Percentiles rank a stretch among this genome's conserved stretches.
Evolutionary conservation across 2,329 filamentous ascomycete genomes (phyloP).

Genomic region (Plenodomus tracheiphilus): DNA sequence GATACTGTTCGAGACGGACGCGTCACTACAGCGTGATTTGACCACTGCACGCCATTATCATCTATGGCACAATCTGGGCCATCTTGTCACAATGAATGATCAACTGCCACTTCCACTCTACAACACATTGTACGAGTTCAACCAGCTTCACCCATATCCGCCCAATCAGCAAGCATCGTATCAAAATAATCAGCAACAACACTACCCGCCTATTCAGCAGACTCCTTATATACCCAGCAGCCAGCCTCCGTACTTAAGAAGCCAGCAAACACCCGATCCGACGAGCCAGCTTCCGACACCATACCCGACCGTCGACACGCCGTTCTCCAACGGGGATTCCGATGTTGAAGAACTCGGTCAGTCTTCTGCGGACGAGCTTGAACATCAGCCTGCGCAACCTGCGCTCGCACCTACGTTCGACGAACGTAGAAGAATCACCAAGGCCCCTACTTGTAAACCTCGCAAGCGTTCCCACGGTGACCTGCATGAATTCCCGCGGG

Average conservation of each 20-base stretch:
- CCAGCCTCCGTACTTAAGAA: not conserved
- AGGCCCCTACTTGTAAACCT: not conserved
- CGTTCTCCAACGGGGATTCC: not conserved
- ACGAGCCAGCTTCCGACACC: not conserved
- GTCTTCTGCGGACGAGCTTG: not conserved
- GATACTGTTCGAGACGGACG: not conserved
- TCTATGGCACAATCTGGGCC: not conserved
- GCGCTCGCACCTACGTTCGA: not conserved
- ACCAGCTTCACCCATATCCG: not conserved
- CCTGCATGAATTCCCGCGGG: not conserved
- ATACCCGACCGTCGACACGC: not conserved
- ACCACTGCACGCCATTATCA: not conserved
- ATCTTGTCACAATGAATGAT: not conserved
- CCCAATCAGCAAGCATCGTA: not conserved
- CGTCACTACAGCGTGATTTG: not conserved
- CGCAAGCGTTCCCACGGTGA: not conserved
- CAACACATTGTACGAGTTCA: not conserved
- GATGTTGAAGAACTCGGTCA: not conserved
- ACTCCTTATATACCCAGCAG: too few species aligned
- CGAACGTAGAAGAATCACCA: not conserved
- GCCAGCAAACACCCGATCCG: not conserved
- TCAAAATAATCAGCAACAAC: not conserved
- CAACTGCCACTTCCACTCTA: not conserved
- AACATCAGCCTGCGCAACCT: not conserved
- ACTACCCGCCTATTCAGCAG: not conserved